Evolutionary conservation across 495 filamentous ascomycete genomes (phyloP), one percentile per base, ranked within the genome.

Genomic region (Rhypophila decipiens): DNA sequence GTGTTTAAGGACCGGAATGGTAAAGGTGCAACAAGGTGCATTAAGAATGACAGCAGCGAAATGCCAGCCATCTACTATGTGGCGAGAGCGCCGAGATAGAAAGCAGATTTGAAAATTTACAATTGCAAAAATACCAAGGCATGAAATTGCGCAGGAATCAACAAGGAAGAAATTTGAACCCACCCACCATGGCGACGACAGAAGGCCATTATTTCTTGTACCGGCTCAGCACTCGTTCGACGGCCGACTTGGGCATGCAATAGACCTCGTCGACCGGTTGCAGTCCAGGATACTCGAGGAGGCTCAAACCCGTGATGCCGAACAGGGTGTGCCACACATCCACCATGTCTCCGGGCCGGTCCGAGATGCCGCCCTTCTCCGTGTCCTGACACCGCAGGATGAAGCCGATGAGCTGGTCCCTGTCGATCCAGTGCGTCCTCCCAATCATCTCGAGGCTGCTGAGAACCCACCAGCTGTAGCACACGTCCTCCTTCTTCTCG

Each of bases 381-480:
- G 78, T 70, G 60, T 98, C 93, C 76, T 97, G 88, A 57, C 87
- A 96, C 44, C 70, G 72, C 46, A 98, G 67, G 39, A 97, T 95
- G 66, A 91, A 98, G 24, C 64, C 58, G 42, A 80, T 70, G 55
- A 98, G 77, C 59, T 85, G 86, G 46, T 83, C 71, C 23, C 76
- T 73, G 69, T 96, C 85, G 56, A 98, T 90, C 93, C 93, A 98
- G 64, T 95, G 82, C 33, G 90, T 72, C 49, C 84, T 79, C 42
- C 78, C 87, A 50, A 97, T 86, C 80, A 96, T 96, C 20, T 82
- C 84, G 49, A 98, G 63, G 61, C 89, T 95, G 56, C 84, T 86
- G 45, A 85, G 64, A 20, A 96, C 93, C 93, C 93, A 98, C 93
- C 93, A 98, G 60, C 87, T 94, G 64, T 98, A 98, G 67, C 93